Evolutionary conservation across 108 stramenopile genomes (phyloP), one percentile per base, ranked within the genome.

Genomic region (Chaetoceros muelleri): DNA sequence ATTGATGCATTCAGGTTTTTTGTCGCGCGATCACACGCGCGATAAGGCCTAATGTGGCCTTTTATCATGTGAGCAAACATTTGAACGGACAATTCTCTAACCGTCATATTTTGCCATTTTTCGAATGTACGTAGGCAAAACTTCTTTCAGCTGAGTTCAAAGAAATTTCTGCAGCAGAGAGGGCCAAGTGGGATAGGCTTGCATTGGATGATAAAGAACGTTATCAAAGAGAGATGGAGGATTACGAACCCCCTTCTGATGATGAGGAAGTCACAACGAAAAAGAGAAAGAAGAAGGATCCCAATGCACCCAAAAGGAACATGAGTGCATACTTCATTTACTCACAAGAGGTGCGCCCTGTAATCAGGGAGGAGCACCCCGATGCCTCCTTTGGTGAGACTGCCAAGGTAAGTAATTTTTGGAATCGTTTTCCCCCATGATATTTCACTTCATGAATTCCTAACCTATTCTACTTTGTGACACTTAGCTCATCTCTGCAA

Each of bases 291-390:
- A 70, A 70, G 67, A 72, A 73, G 64, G 81, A 87, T 50, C 86
- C 86, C 46, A 84, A 84, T 53, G 86, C 86, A 3, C 79, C 79
- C 47, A 80, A 80, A 65, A 65, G 73, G 44, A 84, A 89, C 60
- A 77, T 79, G 79, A 67, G 64, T 55, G 74, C 79, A 8, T 89
- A 79, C 78, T 86, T 90, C 51, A 64, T 90, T 49, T 90, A 73
- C 73, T 85, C 84, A 24, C 69, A 82, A 29, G 55, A 70, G 10
- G 65, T 66, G 31, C 77, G 88, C 30, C 72, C 78, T 23, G 58
- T 61, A n/a, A 72, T 86, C 53, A 82, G 81, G 67, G 71, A 72
- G 44, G 76, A 73, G 20, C 78, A 90, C 45, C 88, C 88, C 8
- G 81, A 84, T 28, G 73, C 79, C 17, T 49, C 44, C 20, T 86